Evolutionary conservation across 805 yeast genomes (phyloP), one percentile per base, ranked within the genome.

Genomic region (Pichia deserticola): DNA sequence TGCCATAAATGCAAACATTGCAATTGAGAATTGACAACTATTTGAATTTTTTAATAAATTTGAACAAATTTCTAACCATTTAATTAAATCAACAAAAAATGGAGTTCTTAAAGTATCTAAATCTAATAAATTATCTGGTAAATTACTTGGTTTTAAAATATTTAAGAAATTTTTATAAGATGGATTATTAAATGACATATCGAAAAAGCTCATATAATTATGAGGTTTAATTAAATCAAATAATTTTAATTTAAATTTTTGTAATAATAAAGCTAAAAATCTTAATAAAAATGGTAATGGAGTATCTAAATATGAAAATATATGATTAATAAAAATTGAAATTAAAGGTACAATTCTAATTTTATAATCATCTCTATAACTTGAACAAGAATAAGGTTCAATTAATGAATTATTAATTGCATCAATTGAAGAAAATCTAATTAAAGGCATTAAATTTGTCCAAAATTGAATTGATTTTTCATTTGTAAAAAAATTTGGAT

Each of bases 201-300:
- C 89, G 46, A 85, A 62, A 41, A 82, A 68, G 51, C 79, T 81
- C 51, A 75, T 77, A 3, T 77, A 76, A 52, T 69, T 75, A 49
- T 60, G 67, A 0, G 86, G 87, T 1, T 75, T 67, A 4, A 81
- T 71, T 29, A 66, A 56, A 0, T 61, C 57, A 92, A 93, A 87
- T 51, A 82, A 77, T 4, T 68, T 66, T 0, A 58, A 20, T 7
- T 71, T 74, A 10, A 79, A 67, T 39, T 68, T 68, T 3, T 55
- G 51, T 28, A 86, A 62, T 1, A 82, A 62, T 7, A 70, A 51
- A 12, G 70, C 59, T 35, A 85, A 70, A 3, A 78, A 76, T 49
- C 78, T 68, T n/a, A 88, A 65, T 4, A 84, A 62, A 15, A 73
- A 64, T 0, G 85, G 84, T 34, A 84, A 58, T 1, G 84, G 78